Conservation (phyloP, 1,284 basidiomycete genomes). For the Boletellus deceptivus region DNA sequence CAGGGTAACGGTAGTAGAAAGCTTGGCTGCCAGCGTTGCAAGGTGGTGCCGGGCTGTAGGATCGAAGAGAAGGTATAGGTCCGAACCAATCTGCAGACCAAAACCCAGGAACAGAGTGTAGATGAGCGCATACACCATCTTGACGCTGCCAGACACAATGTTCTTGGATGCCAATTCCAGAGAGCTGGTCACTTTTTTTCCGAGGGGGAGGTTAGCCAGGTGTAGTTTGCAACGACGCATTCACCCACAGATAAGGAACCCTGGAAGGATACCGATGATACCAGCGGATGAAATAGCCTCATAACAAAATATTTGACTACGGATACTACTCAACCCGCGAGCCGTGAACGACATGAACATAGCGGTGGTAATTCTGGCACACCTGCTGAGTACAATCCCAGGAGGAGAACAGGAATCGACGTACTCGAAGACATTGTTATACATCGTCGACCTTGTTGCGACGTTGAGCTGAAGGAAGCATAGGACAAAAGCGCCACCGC, state of each 20-base stretch:
- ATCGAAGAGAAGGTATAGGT: conserved; percentile 81
- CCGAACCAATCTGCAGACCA: conserved; percentile 84
- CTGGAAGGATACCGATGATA: conserved; percentile 80
- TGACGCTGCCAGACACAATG: conserved; percentile 83
- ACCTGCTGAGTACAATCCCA: conserved; percentile 15
- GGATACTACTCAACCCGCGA: conserved; percentile 75
- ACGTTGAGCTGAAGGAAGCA: conserved; percentile 69
- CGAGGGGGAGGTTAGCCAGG: conserved; percentile 8
- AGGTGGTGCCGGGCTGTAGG: conserved; percentile 53
- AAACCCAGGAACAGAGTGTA: conserved; percentile 90
- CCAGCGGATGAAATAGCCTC: conserved; percentile 81
- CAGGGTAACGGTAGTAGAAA: conserved; percentile 51
- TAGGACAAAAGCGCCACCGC: conserved; percentile 61
- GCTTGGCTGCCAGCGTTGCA: conserved; percentile 47
- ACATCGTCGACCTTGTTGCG: conserved; percentile 71
- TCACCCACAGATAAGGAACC: conserved; percentile 74
- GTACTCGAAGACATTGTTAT: conserved; percentile 88
- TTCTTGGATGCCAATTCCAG: conserved; percentile 87
- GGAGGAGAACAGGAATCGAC: conserved; percentile 26
- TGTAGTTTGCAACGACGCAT: conserved; percentile 10
- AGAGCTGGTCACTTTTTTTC: conserved; percentile 70
- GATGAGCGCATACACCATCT: conserved; percentile 88
- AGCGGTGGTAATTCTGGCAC: conserved; percentile 71
- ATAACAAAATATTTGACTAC: conserved; percentile 78
- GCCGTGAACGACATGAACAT: conserved; percentile 80